Conservation (phyloP, 352 stramenopile species). For the Phytopythium sindhum region DNA sequence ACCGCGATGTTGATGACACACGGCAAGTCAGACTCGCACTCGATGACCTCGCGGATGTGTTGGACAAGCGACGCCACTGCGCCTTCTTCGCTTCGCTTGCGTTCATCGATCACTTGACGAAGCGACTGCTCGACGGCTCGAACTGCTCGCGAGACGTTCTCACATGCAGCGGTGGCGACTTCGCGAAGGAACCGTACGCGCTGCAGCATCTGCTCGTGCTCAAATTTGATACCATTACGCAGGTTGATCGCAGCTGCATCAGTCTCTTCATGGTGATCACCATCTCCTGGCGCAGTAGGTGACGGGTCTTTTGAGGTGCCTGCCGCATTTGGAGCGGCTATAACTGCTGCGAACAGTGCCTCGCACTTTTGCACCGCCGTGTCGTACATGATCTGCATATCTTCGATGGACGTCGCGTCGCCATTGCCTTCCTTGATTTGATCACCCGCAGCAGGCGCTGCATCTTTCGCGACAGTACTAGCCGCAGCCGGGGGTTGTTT, state of each 20-base stretch:
- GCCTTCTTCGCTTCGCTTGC: constrained; percentile 41
- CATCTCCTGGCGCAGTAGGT: constrained; percentile 10
- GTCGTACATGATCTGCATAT: constrained; percentile 43
- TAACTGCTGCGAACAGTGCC: constrained; percentile 33
- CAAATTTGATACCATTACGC: constrained; percentile 52
- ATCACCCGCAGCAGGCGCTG: constrained; percentile 13
- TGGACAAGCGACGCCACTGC: constrained; percentile 43
- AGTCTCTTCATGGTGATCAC: neutral
- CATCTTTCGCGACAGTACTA: constrained; percentile 14
- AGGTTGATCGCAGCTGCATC: constrained; percentile 40
- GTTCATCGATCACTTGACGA: constrained; percentile 31
- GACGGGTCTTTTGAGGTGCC: constrained; percentile 7
- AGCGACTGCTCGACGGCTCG: constrained; percentile 51
- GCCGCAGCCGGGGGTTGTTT: constrained; percentile 18
- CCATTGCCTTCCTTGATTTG: constrained; percentile 12
- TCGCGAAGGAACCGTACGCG: constrained; percentile 53
- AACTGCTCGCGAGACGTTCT: constrained; percentile 43
- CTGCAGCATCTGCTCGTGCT: constrained; percentile 47
- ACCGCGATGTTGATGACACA: constrained; percentile 59
- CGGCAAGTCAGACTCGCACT: constrained; percentile 57
- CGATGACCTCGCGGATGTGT: constrained; percentile 48
- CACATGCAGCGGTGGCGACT: constrained; percentile 31
- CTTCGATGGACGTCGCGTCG: constrained; percentile 29
- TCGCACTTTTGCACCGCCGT: constrained; percentile 43
- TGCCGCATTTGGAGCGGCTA: constrained; percentile 10